Base-by-base conservation (phyloP, 306 rosid genomes). In the Lathyrus tuberosus region DNA sequence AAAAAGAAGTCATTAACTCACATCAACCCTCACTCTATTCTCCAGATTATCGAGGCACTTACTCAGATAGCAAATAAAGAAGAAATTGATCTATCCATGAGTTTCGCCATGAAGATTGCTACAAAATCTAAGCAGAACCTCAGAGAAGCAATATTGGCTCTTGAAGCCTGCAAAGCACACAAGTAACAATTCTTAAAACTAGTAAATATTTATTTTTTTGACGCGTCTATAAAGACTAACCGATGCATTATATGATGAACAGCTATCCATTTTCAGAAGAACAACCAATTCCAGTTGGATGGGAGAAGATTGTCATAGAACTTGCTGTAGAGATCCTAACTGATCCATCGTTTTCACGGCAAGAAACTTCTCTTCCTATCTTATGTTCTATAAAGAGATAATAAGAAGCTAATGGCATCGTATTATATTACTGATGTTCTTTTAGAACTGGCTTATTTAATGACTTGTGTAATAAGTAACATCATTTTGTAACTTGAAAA, bases 91-190 rank as follows among this genome's bases (percentile, higher is more conserved):
- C 79, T 93, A 15, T 47, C 97, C 41, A 75, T 62, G 82, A 88
- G 43, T 62, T 88, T 93, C 74, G 94, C 98, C 16, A 77, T 82
- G 33, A 88, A 79, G 72, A 88, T 93, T 81, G 96, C 96, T 33
- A 62, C 80, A 33, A 86, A 88, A 65, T 87, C 94, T 44, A 88
- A 84, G 80, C 95, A 90, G 72, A 88, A 88, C 70, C 80, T 93
- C 68, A 90, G 96, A 69, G 79, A 76, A 79, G 96, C 98, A 77
- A 88, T 88, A 75, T 85, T 88, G 96, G 91, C 91, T 35, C 93
- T 92, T 59, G 98, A 90, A 86, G 93, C 93, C 66, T 88, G 93
- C 91, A 90, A 73, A 82, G 91, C 88, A 79, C 96, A 90, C 83
- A 86, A 87, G 98, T 92, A 67, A 82, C 82, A 46, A 75, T 72